Base-by-base conservation (phyloP, 495 filamentous ascomycete species). In the Apodospora peruviana region DNA sequence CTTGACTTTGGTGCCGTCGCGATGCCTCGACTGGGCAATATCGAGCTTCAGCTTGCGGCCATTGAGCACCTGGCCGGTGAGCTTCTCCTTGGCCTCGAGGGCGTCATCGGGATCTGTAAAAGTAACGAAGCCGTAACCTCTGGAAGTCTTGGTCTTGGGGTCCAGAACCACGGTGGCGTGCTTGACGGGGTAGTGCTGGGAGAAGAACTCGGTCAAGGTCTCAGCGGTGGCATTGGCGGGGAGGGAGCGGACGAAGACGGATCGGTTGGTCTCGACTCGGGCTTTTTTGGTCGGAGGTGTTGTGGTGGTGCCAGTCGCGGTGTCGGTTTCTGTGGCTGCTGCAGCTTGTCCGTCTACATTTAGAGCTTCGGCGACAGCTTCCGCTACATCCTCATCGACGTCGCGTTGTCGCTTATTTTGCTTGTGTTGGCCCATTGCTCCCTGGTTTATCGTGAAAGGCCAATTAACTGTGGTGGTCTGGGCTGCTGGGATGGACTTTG, bases 101-200 rank as follows among this genome's bases (percentile, higher is more conserved):
- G 93, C 90, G 69, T 99, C 93, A 51, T 96, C 90, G 43, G 86
- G 75, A 59, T 97, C 91, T 58, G 90, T 85, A 58, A 97, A 96
- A 11, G 93, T 95, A 40, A 97, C 91, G 68, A 99, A 99, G 41
- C 93, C 93, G 66, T 87, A 99, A 9, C 91, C 91, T 55, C 88
- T 86, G 17, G 87, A 95, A 40, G 79, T 69, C 58, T 96, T 95
- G 5, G 88, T 93, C 49, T 77, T 67, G 1, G 84, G 77, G 63
- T 97, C 90, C 25, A 80, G 70, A 17, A 99, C 88, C 11, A 90
- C 88, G 4, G 84, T 86, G 43, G 91, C 91, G 67, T 97, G 93
- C 64, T 95, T 96, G 62, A 97, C 77, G 19, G 95, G 89, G 61
- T 89, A 96, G 45, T 85, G 83, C 65, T 96, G 82, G 4, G 93